Conservation (phyloP, 2,329 filamentous ascomycete species). For the Exserohilum turcica region DNA sequence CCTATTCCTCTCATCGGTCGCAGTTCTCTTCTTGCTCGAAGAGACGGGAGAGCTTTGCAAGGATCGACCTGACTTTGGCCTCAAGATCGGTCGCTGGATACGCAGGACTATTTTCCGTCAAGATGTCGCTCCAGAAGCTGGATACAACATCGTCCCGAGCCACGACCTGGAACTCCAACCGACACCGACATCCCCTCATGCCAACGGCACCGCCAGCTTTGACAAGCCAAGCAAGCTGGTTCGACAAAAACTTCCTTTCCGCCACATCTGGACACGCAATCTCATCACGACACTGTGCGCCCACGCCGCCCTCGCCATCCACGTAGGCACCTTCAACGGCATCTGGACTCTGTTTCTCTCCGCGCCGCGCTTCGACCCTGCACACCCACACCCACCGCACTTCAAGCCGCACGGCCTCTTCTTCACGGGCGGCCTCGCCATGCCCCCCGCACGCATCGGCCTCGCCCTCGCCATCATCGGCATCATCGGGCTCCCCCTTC, state of each 20-base stretch:
- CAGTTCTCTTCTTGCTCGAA: constrained; percentile 68
- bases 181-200: constrained; percentile 32
- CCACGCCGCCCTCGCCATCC: constrained; percentile 54
- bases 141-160: constrained; percentile 40
- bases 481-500: constrained; percentile 53
- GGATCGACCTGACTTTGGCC: constrained; percentile 49
- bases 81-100: constrained; percentile 49
- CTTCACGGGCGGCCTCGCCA: constrained; percentile 56
- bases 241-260: constrained; percentile 50
- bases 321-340: constrained; percentile 56
- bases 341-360: constrained; percentile 59
- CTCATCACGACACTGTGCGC: constrained; percentile 52
- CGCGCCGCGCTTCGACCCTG: constrained; percentile 50
- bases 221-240: constrained; percentile 19
- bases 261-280: constrained; percentile 55
- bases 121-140: constrained; percentile 21
- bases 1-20: constrained; percentile 59
- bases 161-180: constrained; percentile 41
- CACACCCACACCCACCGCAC: constrained; percentile 38
- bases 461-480: constrained; percentile 56
- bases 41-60: constrained; percentile 57
- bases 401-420: constrained; percentile 49
- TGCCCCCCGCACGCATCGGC: constrained; percentile 55
- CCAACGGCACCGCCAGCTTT: not conserved
- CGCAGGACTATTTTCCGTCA: constrained; percentile 41